These are phyloP conservation scores for Edaphochlamys debaryana DNA, from an alignment of 139 green algal genomes.

Conservation along the genomic window DNA sequence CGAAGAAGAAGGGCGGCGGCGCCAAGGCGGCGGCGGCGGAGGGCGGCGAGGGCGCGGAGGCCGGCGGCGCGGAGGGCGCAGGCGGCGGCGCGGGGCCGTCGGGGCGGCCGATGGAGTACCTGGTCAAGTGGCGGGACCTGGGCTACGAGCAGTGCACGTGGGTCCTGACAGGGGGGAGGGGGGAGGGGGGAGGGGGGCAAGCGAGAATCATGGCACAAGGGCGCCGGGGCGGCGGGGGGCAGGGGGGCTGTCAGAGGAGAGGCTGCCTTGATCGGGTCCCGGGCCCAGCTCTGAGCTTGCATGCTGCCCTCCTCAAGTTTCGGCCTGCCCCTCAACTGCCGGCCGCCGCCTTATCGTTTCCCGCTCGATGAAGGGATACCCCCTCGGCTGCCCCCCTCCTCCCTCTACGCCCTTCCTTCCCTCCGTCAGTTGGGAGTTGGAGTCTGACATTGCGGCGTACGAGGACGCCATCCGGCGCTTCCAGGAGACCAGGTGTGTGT, in stretches of 20 bases:
- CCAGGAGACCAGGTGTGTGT: background rate
- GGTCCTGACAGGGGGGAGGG: background rate
- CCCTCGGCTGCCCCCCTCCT: too few relatives aligned
- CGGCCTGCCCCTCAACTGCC: too few relatives aligned
- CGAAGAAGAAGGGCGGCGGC: background rate
- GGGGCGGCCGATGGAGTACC: conserved; percentile 44
- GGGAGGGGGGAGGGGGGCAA: background rate
- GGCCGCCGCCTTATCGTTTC: too few relatives aligned
- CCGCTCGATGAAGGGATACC: too few relatives aligned
- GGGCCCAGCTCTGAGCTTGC: too few relatives aligned
- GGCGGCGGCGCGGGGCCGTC: background rate
- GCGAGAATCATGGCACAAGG: too few relatives aligned
- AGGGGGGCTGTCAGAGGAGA: background rate
- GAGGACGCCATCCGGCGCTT: conserved; percentile 21
- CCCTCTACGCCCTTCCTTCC: too few relatives aligned
- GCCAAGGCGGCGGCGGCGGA: background rate
- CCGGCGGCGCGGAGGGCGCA: too few relatives aligned
- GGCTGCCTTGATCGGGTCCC: too few relatives aligned
- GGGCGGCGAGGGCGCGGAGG: background rate
- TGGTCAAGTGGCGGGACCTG: conserved; percentile 73
- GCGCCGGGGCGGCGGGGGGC: too few relatives aligned
- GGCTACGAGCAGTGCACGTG: conserved; percentile 64
- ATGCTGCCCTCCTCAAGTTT: too few relatives aligned
- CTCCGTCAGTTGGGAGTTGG: conserved; percentile 39
- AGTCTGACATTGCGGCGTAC: conserved; percentile 31